These are phyloP conservation scores for Starmerella asiatica DNA, from an alignment of 805 yeast species.

Conservation along the genomic window DNA sequence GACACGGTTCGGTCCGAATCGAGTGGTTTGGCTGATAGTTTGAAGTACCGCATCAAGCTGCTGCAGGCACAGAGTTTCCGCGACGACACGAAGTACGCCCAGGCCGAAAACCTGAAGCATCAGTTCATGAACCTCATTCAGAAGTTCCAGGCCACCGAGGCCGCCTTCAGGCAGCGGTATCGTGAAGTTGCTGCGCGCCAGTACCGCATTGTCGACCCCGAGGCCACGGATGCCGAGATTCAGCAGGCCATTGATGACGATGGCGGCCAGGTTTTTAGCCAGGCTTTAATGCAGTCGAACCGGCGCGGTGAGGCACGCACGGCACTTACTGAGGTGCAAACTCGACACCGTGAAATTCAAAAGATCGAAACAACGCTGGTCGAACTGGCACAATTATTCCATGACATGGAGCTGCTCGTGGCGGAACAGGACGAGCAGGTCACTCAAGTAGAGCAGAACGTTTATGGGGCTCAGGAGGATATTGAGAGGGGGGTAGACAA, in stretches of 20 bases:
- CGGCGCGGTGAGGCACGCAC: slow-evolving; percentile 66
- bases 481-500: slow-evolving; percentile 91
- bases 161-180: slow-evolving; percentile 69
- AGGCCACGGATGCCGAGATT: slow-evolving; percentile 59
- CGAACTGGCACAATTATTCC: slow-evolving; percentile 85
- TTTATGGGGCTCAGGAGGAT: slow-evolving; percentile 72
- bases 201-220: slow-evolving; percentile 52
- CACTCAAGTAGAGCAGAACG: slow-evolving; percentile 66
- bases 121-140: slow-evolving; percentile 77
- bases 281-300: slow-evolving; percentile 41
- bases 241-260: slow-evolving; percentile 75
- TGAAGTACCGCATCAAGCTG: slow-evolving; percentile 62
- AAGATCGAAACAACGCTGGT: slow-evolving; percentile 91
- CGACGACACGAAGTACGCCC: slow-evolving; percentile 71
- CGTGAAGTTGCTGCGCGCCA: slow-evolving; percentile 84
- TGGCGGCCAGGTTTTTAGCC: slow-evolving; percentile 79
- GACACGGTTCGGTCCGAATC: slow-evolving; percentile 67
- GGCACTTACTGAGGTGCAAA: slow-evolving; percentile 88
- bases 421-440: slow-evolving; percentile 88
- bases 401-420: slow-evolving; percentile 91
- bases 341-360: slow-evolving; percentile 87
- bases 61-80: slow-evolving; percentile 41
- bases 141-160: slow-evolving; percentile 74
- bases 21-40: slow-evolving; percentile 54
- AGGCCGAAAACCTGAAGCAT: slow-evolving; percentile 77